Evolutionary conservation across 1,284 basidiomycete genomes (phyloP).

Genomic region (Pholiota adiposa): DNA sequence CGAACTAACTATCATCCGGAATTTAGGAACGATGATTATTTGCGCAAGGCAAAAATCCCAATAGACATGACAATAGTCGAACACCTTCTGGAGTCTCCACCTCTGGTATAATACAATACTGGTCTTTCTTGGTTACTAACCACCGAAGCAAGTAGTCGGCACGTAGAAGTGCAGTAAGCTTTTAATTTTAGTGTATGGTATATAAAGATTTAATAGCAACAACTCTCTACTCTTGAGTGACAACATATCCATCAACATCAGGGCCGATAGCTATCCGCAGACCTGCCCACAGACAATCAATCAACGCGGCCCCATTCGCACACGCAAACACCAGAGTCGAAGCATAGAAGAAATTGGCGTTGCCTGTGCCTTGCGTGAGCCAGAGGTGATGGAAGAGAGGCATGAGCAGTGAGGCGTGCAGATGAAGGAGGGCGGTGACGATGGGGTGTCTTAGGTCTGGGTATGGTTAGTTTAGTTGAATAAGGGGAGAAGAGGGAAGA

Average conservation of each 20-base stretch:
- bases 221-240: slow-evolving; percentile 57
- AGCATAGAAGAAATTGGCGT: slow-evolving; percentile 99
- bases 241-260: slow-evolving; percentile 51
- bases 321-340: slow-evolving; percentile 93
- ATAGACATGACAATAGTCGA: slow-evolving; percentile 59
- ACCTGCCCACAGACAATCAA: slow-evolving; percentile 84
- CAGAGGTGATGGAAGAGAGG: slow-evolving; percentile 94
- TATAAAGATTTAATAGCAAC: background rate
- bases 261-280: slow-evolving; percentile 71
- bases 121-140: too few relatives aligned
- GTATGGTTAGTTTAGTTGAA: slow-evolving; percentile 3
- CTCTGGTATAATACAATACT: slow-evolving; percentile 1
- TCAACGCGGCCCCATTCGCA: slow-evolving; percentile 81
- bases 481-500: background rate
- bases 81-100: slow-evolving; percentile 43
- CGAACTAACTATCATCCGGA: slow-evolving; percentile 9
- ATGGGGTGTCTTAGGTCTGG: slow-evolving; percentile 88
- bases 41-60: slow-evolving; percentile 63
- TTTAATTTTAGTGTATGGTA: too few relatives aligned
- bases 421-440: slow-evolving; percentile 82
- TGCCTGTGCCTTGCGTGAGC: slow-evolving; percentile 91
- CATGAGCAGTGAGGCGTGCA: slow-evolving; percentile 86
- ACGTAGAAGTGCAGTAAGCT: too few relatives aligned
- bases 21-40: slow-evolving; percentile 80
- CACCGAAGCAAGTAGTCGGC: too few relatives aligned